Evolutionary conservation across 495 filamentous ascomycete species (phyloP).

Genomic region (Tuber aestivum): DNA sequence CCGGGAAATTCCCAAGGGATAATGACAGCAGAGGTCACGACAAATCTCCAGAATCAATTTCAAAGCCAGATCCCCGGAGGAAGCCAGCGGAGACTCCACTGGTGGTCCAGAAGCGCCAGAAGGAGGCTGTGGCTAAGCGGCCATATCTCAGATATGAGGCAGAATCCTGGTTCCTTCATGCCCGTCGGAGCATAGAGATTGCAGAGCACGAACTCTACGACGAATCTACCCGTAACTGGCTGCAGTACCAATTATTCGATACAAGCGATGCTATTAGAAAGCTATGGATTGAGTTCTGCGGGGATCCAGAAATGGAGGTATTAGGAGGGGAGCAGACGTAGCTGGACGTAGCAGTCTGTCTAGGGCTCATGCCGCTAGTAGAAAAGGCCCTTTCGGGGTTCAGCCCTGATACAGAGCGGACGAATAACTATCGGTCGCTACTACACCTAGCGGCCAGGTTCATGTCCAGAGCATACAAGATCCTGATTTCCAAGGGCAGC

Average conservation of each 20-base stretch:
- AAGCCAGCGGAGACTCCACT: background rate
- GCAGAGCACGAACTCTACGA: background rate
- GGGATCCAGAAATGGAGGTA: background rate
- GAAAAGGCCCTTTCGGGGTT: background rate
- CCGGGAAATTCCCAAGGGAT: rapidly evolving
- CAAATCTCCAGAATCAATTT: rapidly evolving
- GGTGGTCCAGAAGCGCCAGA: background rate
- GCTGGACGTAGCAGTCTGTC: too few species aligned
- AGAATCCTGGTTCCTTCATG: background rate
- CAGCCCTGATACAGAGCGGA: rapidly evolving
- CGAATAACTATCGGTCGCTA: background rate
- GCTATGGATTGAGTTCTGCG: background rate
- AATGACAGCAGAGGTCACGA: background rate
- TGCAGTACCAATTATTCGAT: background rate
- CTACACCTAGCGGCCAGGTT: background rate
- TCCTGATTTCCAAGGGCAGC: too few species aligned
- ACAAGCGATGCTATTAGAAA: background rate
- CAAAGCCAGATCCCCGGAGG: background rate
- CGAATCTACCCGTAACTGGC: background rate
- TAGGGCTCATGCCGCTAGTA: background rate
- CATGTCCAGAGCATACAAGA: too few species aligned
- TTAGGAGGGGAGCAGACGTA: background rate
- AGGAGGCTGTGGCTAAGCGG: background rate
- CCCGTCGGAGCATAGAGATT: background rate
- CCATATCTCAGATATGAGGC: background rate